Evolutionary conservation across 805 yeast genomes (phyloP).

Genomic region (Phaffomyces opuntiae): DNA sequence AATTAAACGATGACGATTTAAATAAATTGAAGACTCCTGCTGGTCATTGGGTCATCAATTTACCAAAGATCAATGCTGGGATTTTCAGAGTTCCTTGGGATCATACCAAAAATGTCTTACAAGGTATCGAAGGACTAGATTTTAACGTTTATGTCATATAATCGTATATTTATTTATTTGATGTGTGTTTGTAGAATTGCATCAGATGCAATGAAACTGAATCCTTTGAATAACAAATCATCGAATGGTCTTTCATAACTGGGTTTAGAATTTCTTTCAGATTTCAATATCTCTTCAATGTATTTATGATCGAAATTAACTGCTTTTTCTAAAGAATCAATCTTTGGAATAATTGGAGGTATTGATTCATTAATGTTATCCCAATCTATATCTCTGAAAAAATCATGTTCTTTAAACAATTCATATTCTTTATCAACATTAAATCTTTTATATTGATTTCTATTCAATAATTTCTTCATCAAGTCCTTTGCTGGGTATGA

Average conservation of each 20-base stretch:
- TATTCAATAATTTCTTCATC: slow-evolving; percentile 55
- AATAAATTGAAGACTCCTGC: background rate
- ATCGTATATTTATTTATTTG: background rate
- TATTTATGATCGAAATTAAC: slow-evolving; percentile 76
- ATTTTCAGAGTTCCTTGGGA: slow-evolving; percentile 78
- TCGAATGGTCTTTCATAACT: slow-evolving; percentile 4
- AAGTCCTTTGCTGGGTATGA: slow-evolving; percentile 74
- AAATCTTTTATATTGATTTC: slow-evolving; percentile 59
- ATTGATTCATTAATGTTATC: slow-evolving; percentile 33
- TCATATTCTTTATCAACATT: slow-evolving; percentile 41
- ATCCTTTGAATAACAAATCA: slow-evolving; percentile 31
- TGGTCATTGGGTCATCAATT: slow-evolving; percentile 31
- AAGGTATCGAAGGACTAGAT: slow-evolving; percentile 22
- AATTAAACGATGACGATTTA: background rate
- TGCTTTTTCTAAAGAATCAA: slow-evolving; percentile 69
- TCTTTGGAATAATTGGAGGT: slow-evolving; percentile 75
- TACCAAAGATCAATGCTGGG: slow-evolving; percentile 81
- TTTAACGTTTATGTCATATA: slow-evolving; percentile 42
- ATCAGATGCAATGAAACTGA: slow-evolving; percentile 37
- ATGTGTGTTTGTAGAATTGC: slow-evolving; percentile 27
- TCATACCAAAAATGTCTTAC: slow-evolving; percentile 48
- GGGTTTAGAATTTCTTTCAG: background rate
- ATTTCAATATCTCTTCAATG: slow-evolving; percentile 43
- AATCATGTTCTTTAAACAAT: slow-evolving; percentile 52
- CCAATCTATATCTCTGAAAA: slow-evolving; percentile 78